phyloP scores from a whole-genome alignment of 768 basidiomycete genomes.

The Pleurotus pulmonarius region DNA sequence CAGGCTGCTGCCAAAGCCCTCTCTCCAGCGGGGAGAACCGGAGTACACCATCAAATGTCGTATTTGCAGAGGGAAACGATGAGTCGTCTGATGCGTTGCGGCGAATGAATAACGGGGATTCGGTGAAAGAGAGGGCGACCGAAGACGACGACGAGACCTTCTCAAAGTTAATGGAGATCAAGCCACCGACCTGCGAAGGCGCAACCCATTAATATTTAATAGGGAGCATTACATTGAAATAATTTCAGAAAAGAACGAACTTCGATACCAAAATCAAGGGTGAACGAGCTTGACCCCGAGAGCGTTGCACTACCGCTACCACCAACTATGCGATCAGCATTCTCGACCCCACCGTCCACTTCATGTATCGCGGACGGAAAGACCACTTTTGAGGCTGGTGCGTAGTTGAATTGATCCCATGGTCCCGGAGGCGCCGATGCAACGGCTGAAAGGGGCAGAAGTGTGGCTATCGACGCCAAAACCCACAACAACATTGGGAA shows the following conservation, averaged over 20 bases:
- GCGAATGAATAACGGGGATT: constrained; percentile 52
- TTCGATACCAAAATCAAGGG: constrained; percentile 55
- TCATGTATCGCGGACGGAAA: constrained; percentile 37
- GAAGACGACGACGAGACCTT: constrained; percentile 26
- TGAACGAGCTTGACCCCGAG: constrained; percentile 39
- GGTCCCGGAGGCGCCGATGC: constrained; percentile 40
- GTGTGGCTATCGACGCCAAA: too few species aligned
- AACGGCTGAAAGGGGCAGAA: background rate
- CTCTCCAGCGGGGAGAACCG: constrained; percentile 28
- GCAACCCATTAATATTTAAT: background rate
- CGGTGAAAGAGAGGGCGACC: constrained; percentile 53
- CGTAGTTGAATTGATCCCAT: constrained; percentile 52
- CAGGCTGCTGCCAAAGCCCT: constrained; percentile 48
- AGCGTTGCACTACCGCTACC: constrained; percentile 35
- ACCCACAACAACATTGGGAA: too few species aligned
- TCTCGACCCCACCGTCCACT: constrained; percentile 28
- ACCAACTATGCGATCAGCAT: constrained; percentile 28
- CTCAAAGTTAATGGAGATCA: constrained; percentile 45
- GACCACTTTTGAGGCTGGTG: constrained; percentile 43
- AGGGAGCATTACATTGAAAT: background rate
- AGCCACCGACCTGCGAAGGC: constrained; percentile 43
- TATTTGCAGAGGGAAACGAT: constrained; percentile 40
- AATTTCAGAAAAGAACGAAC: constrained; percentile 21
- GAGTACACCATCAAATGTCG: constrained; percentile 40
- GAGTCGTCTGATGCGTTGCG: constrained; percentile 53